Base-by-base conservation (phyloP, 805 yeast species). In the Myxozyma kluyveri region DNA sequence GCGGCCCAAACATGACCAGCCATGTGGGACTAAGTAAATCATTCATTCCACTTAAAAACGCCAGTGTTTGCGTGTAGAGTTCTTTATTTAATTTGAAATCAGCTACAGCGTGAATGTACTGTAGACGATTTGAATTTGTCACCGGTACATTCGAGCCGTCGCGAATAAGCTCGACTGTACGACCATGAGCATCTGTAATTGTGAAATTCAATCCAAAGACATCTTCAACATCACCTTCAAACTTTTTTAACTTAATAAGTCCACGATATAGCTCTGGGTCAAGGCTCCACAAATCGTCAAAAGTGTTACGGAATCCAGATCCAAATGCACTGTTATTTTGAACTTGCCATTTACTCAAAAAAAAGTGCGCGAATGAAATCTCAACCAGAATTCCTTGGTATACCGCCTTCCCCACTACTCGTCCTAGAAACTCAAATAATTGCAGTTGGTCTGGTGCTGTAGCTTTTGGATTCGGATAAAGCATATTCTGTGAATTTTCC, bases 1-100 rank as follows among this genome's bases (percentile, higher is more conserved):
- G 72, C 0, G 96, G 83, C 63, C 87, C 88, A 70, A 91, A 93
- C 84, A 91, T 81, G 22, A 78, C 77, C 42, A 91, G 72, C 96
- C 96, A 88, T 35, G 75, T 75, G 1, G 83, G 80, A 9, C 82
- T 75, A 24, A 93, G 81, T 18, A 91, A 72, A 50, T 77, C 78
- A 59, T 76, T 78, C 43, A 93, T 65, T 0, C 99, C 99, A 12
- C 73, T 76, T 32, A 90, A 69, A 64, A 88, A 86, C 37, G 76
- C 73, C 29, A 72, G 72, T 0, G 87, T 77, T 61, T 83, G 91
- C 2, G 76, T 64, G n/a, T 74, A 68, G 21, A 84, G 71, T 14
- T 79, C 74, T 38, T 73, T 76, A 67, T 88, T 88, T 51, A 93
- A 72, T 64, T 86, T 87, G 71, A 81, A 90, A 60, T 85, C 82